Conservation (phyloP, 2,329 filamentous ascomycete species). For the Claviceps pazoutovae region DNA sequence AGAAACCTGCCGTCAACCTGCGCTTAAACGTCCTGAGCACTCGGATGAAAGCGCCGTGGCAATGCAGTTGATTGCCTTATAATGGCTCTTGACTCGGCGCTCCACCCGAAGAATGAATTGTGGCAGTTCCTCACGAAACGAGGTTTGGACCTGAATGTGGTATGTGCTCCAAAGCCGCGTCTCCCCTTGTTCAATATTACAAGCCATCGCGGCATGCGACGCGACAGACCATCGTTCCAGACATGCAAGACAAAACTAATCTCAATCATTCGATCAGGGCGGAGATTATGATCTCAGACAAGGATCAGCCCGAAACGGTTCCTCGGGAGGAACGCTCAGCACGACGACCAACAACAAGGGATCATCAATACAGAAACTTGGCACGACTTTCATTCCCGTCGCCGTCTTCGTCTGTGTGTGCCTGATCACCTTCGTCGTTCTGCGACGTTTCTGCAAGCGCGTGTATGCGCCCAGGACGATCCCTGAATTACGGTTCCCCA, state of each 20-base stretch:
- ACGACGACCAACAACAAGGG: constrained; percentile 18
- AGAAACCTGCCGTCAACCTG: neutral
- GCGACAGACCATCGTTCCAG: neutral
- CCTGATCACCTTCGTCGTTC: constrained; percentile 32
- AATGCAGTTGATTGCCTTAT: constrained; percentile 4
- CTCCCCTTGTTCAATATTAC: neutral
- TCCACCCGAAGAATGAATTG: neutral
- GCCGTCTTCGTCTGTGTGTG: constrained; percentile 36
- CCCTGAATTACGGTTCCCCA: constrained; percentile 30
- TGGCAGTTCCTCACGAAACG: constrained; percentile 3
- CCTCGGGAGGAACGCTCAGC: constrained; percentile 22
- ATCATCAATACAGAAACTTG: constrained; percentile 22
- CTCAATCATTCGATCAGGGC: neutral
- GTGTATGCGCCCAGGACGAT: constrained; percentile 43
- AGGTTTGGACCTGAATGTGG: constrained; percentile 2
- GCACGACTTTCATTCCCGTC: constrained; percentile 41
- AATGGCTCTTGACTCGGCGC: constrained; percentile 1
- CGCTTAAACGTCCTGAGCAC: neutral
- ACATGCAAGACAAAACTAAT: neutral
- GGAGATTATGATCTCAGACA: constrained; percentile 17
- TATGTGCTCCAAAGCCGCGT: neutral
- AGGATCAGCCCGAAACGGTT: constrained; percentile 21
- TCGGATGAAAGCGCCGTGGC: neutral
- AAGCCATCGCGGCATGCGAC: neutral
- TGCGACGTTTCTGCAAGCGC: constrained; percentile 33